Percentiles rank a stretch among this genome's conserved stretches.
Conservation (phyloP, 768 basidiomycete species). For the Amanita muscaria region DNA sequence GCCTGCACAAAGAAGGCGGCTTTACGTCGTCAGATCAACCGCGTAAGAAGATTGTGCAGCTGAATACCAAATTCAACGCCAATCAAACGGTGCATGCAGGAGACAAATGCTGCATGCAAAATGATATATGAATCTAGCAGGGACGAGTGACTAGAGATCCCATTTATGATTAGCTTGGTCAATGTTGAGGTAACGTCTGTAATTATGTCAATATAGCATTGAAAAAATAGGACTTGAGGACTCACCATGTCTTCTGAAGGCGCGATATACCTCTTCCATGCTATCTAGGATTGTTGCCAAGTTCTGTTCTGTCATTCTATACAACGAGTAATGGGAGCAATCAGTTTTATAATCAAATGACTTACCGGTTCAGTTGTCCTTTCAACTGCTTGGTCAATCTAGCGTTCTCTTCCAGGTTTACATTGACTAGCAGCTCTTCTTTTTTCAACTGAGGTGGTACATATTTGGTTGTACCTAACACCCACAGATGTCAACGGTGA, state of each 20-base stretch:
- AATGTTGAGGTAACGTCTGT: slow-evolving; percentile 77
- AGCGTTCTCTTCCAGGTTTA: slow-evolving; percentile 29
- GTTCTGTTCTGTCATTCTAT: slow-evolving; percentile 86
- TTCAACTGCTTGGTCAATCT: slow-evolving; percentile 74
- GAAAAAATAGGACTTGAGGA: background rate
- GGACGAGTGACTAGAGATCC: slow-evolving; percentile 72
- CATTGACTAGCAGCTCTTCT: slow-evolving; percentile 15
- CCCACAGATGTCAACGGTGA: slow-evolving; percentile 1
- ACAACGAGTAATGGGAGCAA: background rate
- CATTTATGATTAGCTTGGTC: slow-evolving; percentile 66
- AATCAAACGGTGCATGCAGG: slow-evolving; percentile 69
- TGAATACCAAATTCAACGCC: slow-evolving; percentile 88
- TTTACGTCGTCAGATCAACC: slow-evolving; percentile 19
- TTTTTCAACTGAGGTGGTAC: slow-evolving; percentile 76
- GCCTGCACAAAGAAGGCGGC: slow-evolving; percentile 80
- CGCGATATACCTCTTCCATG: slow-evolving; percentile 71
- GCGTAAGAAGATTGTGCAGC: slow-evolving; percentile 13
- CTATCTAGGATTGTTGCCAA: slow-evolving; percentile 64
- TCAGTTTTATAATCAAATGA: background rate
- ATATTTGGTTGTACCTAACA: slow-evolving; percentile 41
- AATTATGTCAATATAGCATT: background rate
- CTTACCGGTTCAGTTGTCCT: slow-evolving; percentile 80
- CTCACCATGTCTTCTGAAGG: slow-evolving; percentile 70
- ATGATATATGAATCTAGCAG: slow-evolving; percentile 86
- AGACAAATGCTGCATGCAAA: slow-evolving; percentile 78